phyloP scores from a whole-genome alignment of 495 filamentous ascomycete species.

The Tuber microsphaerosporum region DNA sequence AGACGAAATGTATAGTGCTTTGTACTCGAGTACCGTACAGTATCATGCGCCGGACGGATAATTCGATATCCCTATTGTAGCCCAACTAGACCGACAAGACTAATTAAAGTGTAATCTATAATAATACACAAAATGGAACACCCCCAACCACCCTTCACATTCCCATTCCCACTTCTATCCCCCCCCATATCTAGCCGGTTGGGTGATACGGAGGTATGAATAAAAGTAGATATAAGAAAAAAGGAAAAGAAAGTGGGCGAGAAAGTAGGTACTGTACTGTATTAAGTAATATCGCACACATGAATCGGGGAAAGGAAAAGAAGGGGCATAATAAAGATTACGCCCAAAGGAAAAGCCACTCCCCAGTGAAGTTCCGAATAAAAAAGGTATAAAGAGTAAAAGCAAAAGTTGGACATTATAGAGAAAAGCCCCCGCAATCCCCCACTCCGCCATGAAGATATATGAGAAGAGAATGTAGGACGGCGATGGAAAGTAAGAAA shows the following conservation, averaged over 20 bases:
- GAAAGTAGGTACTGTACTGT: not conserved
- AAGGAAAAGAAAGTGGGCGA: not conserved
- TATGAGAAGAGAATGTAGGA: not conserved
- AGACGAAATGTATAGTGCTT: too few species aligned
- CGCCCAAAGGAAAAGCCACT: not conserved
- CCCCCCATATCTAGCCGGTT: not conserved
- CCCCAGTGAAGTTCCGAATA: not conserved
- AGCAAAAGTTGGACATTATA: not conserved
- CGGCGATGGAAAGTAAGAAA: conserved; percentile 2
- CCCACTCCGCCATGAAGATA: conserved; percentile 1
- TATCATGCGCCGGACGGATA: not conserved
- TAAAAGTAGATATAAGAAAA: not conserved
- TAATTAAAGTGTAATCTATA: not conserved
- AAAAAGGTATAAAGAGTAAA: not conserved
- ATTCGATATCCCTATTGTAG: not conserved
- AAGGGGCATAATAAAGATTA: not conserved
- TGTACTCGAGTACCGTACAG: too few species aligned
- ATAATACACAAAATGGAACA: not conserved
- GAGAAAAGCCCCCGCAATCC: not conserved
- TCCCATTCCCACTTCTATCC: not conserved
- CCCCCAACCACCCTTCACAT: not conserved
- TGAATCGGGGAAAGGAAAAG: not conserved
- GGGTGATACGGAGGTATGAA: not conserved
- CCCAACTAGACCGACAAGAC: not conserved
- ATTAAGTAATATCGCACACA: not conserved